Conservation (phyloP, 2,329 filamentous ascomycete species). For the Diaporthe velutina region DNA sequence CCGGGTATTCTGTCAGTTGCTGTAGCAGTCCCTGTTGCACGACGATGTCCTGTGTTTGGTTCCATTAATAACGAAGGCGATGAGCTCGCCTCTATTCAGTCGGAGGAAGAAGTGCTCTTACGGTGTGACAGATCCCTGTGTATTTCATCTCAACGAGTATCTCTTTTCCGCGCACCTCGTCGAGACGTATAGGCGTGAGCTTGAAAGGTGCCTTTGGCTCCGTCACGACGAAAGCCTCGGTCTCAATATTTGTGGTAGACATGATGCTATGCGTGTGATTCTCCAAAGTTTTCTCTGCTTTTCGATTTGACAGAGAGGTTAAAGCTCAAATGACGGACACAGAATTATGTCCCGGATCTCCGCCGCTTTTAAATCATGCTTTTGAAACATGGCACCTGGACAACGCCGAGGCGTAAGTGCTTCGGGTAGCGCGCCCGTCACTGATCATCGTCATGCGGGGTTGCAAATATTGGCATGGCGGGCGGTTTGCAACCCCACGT, state of each 20-base stretch:
- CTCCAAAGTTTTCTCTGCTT: not conserved
- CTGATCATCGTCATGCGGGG: conserved; percentile 19
- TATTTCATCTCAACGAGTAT: conserved; percentile 39
- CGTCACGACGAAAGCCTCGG: conserved; percentile 34
- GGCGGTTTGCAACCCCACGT: not conserved
- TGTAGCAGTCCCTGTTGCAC: conserved; percentile 45
- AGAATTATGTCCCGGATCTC: not conserved
- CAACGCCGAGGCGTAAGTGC: not conserved
- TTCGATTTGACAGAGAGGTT: not conserved
- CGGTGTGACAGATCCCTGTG: conserved; percentile 35
- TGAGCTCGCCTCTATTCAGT: not conserved
- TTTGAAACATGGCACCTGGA: not conserved
- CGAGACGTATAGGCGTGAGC: conserved; percentile 31
- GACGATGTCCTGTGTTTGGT: conserved; percentile 44
- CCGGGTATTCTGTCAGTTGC: conserved; percentile 43
- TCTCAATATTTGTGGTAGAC: conserved; percentile 34
- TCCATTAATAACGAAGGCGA: not conserved
- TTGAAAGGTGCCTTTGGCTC: conserved; percentile 33
- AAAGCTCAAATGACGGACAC: too few species aligned
- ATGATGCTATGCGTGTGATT: not conserved
- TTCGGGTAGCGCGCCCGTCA: conserved; percentile 6
- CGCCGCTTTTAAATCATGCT: conserved; percentile 9
- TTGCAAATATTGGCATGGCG: not conserved
- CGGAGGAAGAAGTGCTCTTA: not conserved
- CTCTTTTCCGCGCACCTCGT: conserved; percentile 36